Conservation (phyloP, 2,329 filamentous ascomycete genomes). For the Phialocephala subalpina region DNA sequence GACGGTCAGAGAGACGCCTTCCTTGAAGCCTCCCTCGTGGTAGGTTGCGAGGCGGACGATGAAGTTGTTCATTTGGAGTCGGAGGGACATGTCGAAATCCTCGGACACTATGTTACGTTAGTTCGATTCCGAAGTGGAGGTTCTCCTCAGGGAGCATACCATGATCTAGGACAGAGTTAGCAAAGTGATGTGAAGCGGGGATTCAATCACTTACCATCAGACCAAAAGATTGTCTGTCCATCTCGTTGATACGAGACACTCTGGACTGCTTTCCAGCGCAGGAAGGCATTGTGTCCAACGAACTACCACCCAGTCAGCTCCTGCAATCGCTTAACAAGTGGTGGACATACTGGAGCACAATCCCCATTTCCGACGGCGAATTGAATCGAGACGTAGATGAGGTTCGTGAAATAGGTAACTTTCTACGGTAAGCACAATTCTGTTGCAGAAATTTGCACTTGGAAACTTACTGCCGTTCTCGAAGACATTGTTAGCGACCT, state of each 20-base stretch:
- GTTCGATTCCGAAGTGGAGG: neutral
- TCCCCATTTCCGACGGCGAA: constrained; percentile 77
- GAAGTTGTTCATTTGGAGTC: constrained; percentile 67
- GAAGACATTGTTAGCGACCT: constrained; percentile 75
- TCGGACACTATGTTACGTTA: constrained; percentile 64
- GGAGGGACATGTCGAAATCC: constrained; percentile 79
- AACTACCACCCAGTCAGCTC: constrained; percentile 51
- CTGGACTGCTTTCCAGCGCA: constrained; percentile 73
- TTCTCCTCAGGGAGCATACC: neutral
- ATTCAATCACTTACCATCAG: constrained; percentile 12
- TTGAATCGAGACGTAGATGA: constrained; percentile 77
- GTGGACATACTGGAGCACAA: constrained; percentile 46
- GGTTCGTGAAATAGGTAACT: constrained; percentile 74
- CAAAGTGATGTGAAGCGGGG: neutral
- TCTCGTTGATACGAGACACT: constrained; percentile 63
- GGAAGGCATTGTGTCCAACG: constrained; percentile 79
- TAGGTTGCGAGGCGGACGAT: constrained; percentile 20
- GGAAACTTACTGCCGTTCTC: constrained; percentile 58
- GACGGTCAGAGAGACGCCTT: constrained; percentile 22
- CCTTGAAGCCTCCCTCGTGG: constrained; percentile 20
- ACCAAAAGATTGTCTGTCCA: constrained; percentile 43
- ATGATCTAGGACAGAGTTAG: constrained; percentile 4
- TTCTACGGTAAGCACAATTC: neutral
- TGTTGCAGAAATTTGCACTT: too few species aligned
- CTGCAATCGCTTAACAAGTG: neutral